Base-by-base conservation (phyloP, 2,329 filamentous ascomycete genomes). In the Elsinoe australis region DNA sequence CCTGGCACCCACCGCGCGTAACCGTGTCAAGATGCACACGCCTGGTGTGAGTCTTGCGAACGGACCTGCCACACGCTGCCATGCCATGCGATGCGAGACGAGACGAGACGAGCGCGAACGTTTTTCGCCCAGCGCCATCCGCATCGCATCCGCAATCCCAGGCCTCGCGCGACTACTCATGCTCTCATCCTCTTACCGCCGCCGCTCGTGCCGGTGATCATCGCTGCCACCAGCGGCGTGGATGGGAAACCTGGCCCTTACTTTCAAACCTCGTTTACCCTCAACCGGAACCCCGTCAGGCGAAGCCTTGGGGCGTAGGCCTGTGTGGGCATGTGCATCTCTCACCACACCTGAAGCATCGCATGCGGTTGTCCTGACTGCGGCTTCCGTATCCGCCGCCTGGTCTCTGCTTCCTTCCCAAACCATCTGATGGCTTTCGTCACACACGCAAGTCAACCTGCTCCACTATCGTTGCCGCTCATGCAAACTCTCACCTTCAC, bases 171-270 rank as follows among this genome's bases (percentile, higher is more conserved):
- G 19, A n/a, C 44, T 36, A 47, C 18, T 36, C 39, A 48, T 36
- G 32, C 45, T 47, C 44, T 48, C 45, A 48, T 48, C 33, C 45
- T 48, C 45, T 36, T 48, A 48, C 45, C 45, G 34, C 45, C 45
- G 45, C 45, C 33, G 33, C 45, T 36, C 33, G 45, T 29, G 45
- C 45, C 45, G 45, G 45, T 36, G 33, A 39, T 48, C 33, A 24
- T 48, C 34, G 32, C 33, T 36, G 32, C 19, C 17, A 26, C 33
- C 34, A 36, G 45, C 45, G 45, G 45, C 45, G 32, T 29, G 33
- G 45, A 31, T 48, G 26, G 31, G 14, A 36, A 39, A 48, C 45
- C 45, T 48, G 45, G 45, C 45, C 34, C 45, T 48, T 39, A 36
- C 14, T 45, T 45, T 31, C 22, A 22, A 38, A 31, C 45, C 24